phyloP scores from a whole-genome alignment of 306 rosid species.

The Clitoria ternatea region DNA sequence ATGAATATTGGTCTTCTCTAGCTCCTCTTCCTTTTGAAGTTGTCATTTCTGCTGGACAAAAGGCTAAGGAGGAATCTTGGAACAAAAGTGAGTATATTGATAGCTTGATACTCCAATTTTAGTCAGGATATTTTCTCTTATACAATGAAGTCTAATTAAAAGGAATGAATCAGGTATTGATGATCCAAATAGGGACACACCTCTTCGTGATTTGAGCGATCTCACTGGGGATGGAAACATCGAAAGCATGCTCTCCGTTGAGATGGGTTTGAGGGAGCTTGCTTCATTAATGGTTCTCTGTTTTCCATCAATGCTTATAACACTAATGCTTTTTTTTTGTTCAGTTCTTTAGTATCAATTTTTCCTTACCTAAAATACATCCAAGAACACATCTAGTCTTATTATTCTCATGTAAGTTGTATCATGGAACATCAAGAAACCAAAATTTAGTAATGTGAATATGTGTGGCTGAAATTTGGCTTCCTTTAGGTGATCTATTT shows the following conservation, averaged over 20 bases:
- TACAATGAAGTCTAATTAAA: slow-evolving; percentile 12
- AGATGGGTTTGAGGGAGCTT: slow-evolving; percentile 88
- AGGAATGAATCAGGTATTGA: slow-evolving; percentile 50
- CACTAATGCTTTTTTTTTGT: background rate
- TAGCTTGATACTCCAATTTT: slow-evolving; percentile 13
- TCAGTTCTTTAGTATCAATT: background rate
- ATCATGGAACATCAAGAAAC: background rate
- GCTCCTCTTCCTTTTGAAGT: slow-evolving; percentile 97
- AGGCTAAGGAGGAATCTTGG: slow-evolving; percentile 95
- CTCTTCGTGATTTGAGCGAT: slow-evolving; percentile 69
- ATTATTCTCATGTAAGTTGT: background rate
- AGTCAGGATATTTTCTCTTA: slow-evolving; percentile 5
- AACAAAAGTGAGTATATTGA: slow-evolving; percentile 52
- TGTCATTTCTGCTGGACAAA: slow-evolving; percentile 92
- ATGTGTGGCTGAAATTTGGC: slow-evolving; percentile 4
- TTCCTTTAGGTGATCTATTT: background rate
- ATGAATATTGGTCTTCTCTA: slow-evolving; percentile 88
- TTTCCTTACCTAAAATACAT: too few relatives aligned
- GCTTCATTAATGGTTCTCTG: slow-evolving; percentile 81
- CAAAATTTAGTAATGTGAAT: background rate
- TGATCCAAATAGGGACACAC: slow-evolving; percentile 61
- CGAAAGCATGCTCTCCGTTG: slow-evolving; percentile 96
- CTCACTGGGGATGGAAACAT: slow-evolving; percentile 92
- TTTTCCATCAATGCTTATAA: slow-evolving; percentile 1
- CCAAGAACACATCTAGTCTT: background rate